These are phyloP conservation scores for Phytophthora cajani DNA, from an alignment of 352 stramenopile species.

Conservation along the genomic window DNA sequence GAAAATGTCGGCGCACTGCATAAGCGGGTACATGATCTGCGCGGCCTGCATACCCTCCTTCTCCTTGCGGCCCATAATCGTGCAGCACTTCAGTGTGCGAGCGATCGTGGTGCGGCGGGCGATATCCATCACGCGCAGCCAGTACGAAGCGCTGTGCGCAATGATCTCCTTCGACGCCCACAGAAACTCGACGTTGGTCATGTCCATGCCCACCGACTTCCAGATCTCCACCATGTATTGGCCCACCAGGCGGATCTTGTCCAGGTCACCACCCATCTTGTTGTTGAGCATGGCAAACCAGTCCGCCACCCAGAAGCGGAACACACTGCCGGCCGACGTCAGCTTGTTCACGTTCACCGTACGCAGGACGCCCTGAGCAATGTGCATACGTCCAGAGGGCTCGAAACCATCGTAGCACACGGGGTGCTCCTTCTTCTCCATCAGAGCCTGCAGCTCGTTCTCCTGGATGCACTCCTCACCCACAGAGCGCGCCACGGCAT, in stretches of 20 bases:
- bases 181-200: slow-evolving; percentile 98
- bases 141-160: slow-evolving; percentile 90
- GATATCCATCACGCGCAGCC: slow-evolving; percentile 95
- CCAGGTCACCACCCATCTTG: slow-evolving; percentile 98
- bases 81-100: slow-evolving; percentile 98
- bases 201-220: slow-evolving; percentile 99
- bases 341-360: slow-evolving; percentile 97
- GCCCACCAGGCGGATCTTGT: slow-evolving; percentile 96
- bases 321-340: slow-evolving; percentile 94
- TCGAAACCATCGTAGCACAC: slow-evolving; percentile 99
- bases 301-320: slow-evolving; percentile 99
- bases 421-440: slow-evolving; percentile 91
- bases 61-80: slow-evolving; percentile 98
- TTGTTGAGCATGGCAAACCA: slow-evolving; percentile 99
- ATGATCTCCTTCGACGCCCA: slow-evolving; percentile 98
- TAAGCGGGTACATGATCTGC: slow-evolving; percentile 97
- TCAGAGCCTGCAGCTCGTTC: slow-evolving; percentile 79
- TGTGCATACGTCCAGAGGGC: slow-evolving; percentile 99
- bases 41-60: slow-evolving; percentile 91
- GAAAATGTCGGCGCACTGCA: slow-evolving; percentile 99
- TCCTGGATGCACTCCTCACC: slow-evolving; percentile 95
- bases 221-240: slow-evolving; percentile 99
- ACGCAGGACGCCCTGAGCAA: slow-evolving; percentile 96
- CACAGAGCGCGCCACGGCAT: slow-evolving; percentile 81
- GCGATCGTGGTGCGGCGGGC: slow-evolving; percentile 91